Evolutionary conservation across 2,329 filamentous ascomycete genomes (phyloP).

Genomic region (Zymoseptoria tritici): DNA sequence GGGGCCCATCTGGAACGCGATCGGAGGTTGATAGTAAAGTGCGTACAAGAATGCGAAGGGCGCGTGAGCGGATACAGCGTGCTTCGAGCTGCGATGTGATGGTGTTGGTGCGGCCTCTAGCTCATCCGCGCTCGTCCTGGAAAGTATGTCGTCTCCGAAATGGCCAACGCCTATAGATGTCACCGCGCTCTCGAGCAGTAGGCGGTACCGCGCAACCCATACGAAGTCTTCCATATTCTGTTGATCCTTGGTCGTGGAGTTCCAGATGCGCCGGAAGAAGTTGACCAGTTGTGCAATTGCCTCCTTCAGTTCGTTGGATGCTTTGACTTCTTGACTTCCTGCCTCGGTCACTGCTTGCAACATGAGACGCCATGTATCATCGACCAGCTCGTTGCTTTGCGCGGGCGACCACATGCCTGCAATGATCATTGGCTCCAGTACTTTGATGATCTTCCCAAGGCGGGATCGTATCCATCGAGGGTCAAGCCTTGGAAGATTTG

Average conservation of each 20-base stretch:
- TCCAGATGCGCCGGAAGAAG: constrained; percentile 64
- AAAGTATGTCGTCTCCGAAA: constrained; percentile 45
- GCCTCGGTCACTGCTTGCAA: constrained; percentile 58
- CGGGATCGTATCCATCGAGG: constrained; percentile 80
- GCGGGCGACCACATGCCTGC: constrained; percentile 38
- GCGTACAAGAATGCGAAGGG: constrained; percentile 51
- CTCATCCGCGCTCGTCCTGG: constrained; percentile 48
- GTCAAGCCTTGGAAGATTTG: constrained; percentile 79
- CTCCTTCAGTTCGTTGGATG: constrained; percentile 72
- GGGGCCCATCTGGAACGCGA: constrained; percentile 1
- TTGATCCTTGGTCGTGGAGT: constrained; percentile 13
- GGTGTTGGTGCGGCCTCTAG: constrained; percentile 60
- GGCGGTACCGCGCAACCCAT: constrained; percentile 17
- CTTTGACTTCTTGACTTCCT: constrained; percentile 79
- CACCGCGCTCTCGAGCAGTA: constrained; percentile 37
- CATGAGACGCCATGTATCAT: constrained; percentile 38
- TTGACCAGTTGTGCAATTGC: constrained; percentile 68
- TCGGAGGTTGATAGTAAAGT: constrained; percentile 16
- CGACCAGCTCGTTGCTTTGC: constrained; percentile 18
- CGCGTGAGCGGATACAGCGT: constrained; percentile 46
- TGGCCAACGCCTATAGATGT: constrained; percentile 42
- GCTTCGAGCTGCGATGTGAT: constrained; percentile 52
- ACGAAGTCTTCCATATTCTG: constrained; percentile 6
- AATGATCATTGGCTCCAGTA: constrained; percentile 49
- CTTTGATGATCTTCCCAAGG: constrained; percentile 55